Evolutionary conservation across 306 rosid genomes (phyloP).

Genomic region (Glycyrrhiza uralensis): DNA sequence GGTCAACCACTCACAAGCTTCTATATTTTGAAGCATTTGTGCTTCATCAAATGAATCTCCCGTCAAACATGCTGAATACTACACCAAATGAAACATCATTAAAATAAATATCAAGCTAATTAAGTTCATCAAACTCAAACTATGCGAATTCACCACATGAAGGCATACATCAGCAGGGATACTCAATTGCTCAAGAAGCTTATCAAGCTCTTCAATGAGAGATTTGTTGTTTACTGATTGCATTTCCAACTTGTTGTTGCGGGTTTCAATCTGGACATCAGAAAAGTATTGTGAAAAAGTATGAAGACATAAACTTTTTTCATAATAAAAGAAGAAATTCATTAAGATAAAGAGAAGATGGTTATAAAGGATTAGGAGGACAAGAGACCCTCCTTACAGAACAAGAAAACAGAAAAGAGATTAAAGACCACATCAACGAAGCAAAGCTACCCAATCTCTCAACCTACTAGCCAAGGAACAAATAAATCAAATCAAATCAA

Average conservation of each 20-base stretch:
- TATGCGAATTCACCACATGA: not conserved
- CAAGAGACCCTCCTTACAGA: slow-evolving; percentile 5
- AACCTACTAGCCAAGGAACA: not conserved
- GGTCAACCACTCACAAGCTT: slow-evolving; percentile 90
- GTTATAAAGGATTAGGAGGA: not conserved
- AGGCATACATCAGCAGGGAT: slow-evolving; percentile 83
- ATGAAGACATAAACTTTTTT: slow-evolving; percentile 1
- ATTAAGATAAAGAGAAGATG: not conserved
- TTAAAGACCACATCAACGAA: not conserved
- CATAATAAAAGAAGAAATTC: not conserved
- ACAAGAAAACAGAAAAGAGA: not conserved
- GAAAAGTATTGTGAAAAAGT: slow-evolving; percentile 24
- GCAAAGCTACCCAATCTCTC: slow-evolving; percentile 14
- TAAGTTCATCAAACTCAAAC: slow-evolving; percentile 22
- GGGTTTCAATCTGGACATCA: slow-evolving; percentile 79
- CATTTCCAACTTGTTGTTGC: slow-evolving; percentile 91
- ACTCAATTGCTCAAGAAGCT: slow-evolving; percentile 70
- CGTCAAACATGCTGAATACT: slow-evolving; percentile 80
- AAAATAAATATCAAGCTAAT: slow-evolving; percentile 18
- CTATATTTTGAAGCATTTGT: slow-evolving; percentile 67
- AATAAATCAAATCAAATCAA: slow-evolving; percentile 10
- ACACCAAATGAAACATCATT: slow-evolving; percentile 44
- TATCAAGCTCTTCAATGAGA: slow-evolving; percentile 83
- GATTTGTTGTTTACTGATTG: slow-evolving; percentile 80
- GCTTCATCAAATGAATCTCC: slow-evolving; percentile 84